A percentile compares a stretch with the other conserved stretches of the same genome.
These are phyloP conservation scores for Nicotiana obtusifolia DNA, from an alignment of 257 asterid species.

Conservation along the genomic window DNA sequence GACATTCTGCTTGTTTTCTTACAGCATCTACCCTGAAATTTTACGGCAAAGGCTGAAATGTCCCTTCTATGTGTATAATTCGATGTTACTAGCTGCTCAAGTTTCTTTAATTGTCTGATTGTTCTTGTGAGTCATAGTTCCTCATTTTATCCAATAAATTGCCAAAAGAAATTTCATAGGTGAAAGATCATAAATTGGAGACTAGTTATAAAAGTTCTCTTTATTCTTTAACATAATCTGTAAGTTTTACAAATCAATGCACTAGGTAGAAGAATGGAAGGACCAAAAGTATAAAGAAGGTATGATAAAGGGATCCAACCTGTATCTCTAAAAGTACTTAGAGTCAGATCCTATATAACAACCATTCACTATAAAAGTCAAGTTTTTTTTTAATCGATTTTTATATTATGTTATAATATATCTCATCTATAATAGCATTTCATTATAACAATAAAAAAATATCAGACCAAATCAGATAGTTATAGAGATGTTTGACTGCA, in stretches of 20 bases:
- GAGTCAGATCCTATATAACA: too few species aligned
- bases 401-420: too few species aligned
- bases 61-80: neutral
- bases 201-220: too few species aligned
- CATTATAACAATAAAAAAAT: too few species aligned
- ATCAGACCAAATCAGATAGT: too few species aligned
- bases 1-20: slow-evolving; percentile 50
- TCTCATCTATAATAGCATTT: too few species aligned
- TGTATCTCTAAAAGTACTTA: too few species aligned
- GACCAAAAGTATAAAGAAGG: neutral
- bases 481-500: too few species aligned
- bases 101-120: neutral
- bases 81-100: neutral
- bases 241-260: neutral
- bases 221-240: too few species aligned
- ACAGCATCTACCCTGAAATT: slow-evolving; percentile 24
- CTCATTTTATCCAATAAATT: neutral
- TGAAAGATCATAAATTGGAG: neutral
- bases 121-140: neutral
- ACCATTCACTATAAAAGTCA: too few species aligned
- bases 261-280: neutral
- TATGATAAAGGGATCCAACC: neutral
- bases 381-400: too few species aligned
- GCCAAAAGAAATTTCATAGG: neutral
- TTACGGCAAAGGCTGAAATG: neutral